These are phyloP conservation scores for Ceratocystis eucalypticola DNA, from an alignment of 2,329 filamentous ascomycete genomes.

Conservation along the genomic window DNA sequence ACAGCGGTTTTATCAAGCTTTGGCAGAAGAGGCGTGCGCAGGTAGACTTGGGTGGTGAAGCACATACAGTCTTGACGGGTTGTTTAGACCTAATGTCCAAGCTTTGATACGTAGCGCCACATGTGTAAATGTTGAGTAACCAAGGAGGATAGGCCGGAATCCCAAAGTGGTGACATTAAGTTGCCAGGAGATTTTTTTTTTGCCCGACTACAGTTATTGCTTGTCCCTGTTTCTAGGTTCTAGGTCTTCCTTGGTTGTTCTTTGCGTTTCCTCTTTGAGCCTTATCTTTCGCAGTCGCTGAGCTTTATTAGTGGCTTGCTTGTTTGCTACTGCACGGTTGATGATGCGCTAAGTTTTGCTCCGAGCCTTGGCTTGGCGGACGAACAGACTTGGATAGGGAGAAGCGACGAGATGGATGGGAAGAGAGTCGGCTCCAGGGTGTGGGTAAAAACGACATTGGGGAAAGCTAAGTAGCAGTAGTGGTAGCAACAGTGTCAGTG, in stretches of 20 bases:
- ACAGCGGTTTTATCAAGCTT: background rate
- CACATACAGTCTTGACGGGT: no score
- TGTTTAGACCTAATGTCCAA: background rate
- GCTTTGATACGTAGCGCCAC: background rate
- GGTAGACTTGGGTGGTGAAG: background rate
- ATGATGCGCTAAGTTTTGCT: background rate
- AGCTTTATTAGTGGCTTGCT: background rate
- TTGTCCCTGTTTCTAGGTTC: background rate
- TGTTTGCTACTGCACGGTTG: background rate
- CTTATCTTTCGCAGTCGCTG: background rate
- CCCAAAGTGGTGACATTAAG: background rate
- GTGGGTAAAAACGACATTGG: background rate
- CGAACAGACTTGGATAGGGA: background rate
- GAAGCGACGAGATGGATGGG: background rate
- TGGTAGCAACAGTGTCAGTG: background rate
- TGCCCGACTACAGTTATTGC: background rate
- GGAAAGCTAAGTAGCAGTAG: background rate
- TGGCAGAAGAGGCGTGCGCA: background rate
- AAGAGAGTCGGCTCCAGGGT: background rate
- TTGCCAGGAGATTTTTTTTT: background rate
- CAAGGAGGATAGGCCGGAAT: background rate
- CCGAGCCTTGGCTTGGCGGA: conserved; percentile 1
- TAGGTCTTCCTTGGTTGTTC: background rate
- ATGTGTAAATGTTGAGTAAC: no score
- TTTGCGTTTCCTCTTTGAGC: background rate